Evolutionary conservation across 2,329 filamentous ascomycete species (phyloP), one percentile per base, ranked within the genome.

Genomic region (Calonectria hawksworthii): DNA sequence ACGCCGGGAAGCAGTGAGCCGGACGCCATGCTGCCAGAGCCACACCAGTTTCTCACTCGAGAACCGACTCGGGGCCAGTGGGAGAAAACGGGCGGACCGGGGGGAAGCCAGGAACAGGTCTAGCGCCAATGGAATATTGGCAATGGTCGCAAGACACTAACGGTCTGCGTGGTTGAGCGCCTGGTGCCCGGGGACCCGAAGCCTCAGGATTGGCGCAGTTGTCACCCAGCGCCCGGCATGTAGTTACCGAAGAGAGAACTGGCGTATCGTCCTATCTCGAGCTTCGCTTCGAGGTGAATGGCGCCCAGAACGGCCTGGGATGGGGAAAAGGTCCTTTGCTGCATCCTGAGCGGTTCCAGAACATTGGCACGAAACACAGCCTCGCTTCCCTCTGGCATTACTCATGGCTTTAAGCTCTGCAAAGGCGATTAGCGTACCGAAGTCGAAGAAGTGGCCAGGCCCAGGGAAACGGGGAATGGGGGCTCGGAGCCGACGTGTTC

Each of bases 61-160:
- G 68, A 30, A 54, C 59, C 64, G 59, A 28, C 61, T 75, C 73
- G 68, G 68, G 69, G 50, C 72, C 30, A 59, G 18, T n/a, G 14
- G 9, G 66, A 66, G 23, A 70, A 54, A 18, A 32, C n/a, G n/a
- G 32, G 44, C 74, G 54, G 63, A 68, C 64, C 56, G 72, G 72
- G 64, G 59, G 71, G 38, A 72, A 73, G 81, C 80, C 81, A 83
- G 81, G 82, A 83, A 84, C 81, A 83, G 82, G 82, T 66, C 75
- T 83, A 82, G 82, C 77, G 78, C 72, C 41, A 69, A 47, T 41
- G 59, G 32, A 50, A 56, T 69, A 63, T 74, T 73, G 64, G 59
- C 34, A 76, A 75, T 68, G 70, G 67, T 51, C 61, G 52, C 38
- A 68, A 61, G 67, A 66, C 51, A 72, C 72, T 73, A 78, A 78